A percentile compares a stretch with the other conserved stretches of the same genome.
phyloP scores from a whole-genome alignment of 108 stramenopile genomes.

The Cyclostephanos tholiformis region DNA sequence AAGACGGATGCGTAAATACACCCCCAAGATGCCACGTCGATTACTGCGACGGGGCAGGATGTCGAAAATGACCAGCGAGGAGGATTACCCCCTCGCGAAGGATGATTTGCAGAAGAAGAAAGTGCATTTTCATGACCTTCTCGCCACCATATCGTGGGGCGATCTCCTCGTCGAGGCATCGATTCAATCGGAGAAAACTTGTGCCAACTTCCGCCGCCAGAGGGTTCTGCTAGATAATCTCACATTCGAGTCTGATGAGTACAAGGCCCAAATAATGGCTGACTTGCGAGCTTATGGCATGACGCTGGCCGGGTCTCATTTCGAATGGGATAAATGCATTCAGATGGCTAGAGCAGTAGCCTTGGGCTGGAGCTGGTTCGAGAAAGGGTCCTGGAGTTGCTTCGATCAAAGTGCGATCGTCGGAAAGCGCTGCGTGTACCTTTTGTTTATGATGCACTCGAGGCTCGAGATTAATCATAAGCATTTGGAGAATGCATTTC shows the following conservation, averaged over 20 bases:
- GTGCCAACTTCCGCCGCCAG: slow-evolving; percentile 43
- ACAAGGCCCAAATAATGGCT: slow-evolving; percentile 42
- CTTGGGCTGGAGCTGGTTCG: slow-evolving; percentile 52
- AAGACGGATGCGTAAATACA: slow-evolving; percentile 19
- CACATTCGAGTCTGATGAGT: slow-evolving; percentile 41
- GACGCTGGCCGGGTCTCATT: slow-evolving; percentile 30
- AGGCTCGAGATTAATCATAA: slow-evolving; percentile 42
- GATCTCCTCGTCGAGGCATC: slow-evolving; percentile 41
- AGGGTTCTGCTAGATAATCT: slow-evolving; percentile 34
- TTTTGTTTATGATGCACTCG: slow-evolving; percentile 49
- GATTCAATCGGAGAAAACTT: slow-evolving; percentile 35
- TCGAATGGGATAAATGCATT: slow-evolving; percentile 52
- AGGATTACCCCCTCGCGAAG: slow-evolving; percentile 13
- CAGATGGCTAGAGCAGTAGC: slow-evolving; percentile 48
- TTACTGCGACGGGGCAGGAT: slow-evolving; percentile 18
- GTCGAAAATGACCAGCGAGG: not conserved
- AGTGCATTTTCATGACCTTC: slow-evolving; percentile 43
- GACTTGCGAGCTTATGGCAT: slow-evolving; percentile 38
- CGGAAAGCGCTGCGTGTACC: slow-evolving; percentile 40
- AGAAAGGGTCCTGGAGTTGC: slow-evolving; percentile 47
- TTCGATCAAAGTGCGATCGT: slow-evolving; percentile 47
- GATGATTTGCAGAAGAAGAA: slow-evolving; percentile 39
- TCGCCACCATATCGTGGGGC: slow-evolving; percentile 41
- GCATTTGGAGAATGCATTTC: slow-evolving; percentile 42
- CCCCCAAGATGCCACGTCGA: slow-evolving; percentile 24